Base-by-base conservation (phyloP, 148 eudicot genomes). In the Dysphania ambrosioides region DNA sequence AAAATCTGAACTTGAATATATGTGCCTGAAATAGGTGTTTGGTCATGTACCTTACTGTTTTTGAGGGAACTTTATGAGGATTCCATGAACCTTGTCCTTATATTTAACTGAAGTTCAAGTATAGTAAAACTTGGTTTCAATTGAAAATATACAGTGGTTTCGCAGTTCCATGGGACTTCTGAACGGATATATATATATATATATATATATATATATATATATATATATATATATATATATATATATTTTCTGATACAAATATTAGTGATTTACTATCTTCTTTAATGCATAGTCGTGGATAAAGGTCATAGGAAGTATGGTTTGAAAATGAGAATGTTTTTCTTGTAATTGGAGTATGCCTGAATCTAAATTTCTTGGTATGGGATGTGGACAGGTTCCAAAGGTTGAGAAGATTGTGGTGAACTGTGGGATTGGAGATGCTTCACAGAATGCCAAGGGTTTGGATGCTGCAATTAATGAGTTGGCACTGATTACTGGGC, bases 351-450 rank as follows among this genome's bases (percentile, higher is more conserved):
- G 23, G 40, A 16, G 29, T 2, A 30, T 19, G 49, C 47, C 57
- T 64, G 24, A 56, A 38, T 34, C 38, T 10, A 23, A 19, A n/a
- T 60, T 24, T 40, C 26, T 44, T 72, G 74, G 63, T 72, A n/a
- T 71, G 65, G 29, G 5, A 62, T 75, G 29, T 77, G 77, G 9
- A 67, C 81, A 95, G 99, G 90, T 95, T 72, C 99, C 99, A 8
- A 95, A 95, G 77, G 57, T 95, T 80, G 87, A 87, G 31, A 95
- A 95, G 82, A 83, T 95, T 57, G 97, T 92, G 26, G 93, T 95
- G 81, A 95, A 94, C 66, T 94, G 96, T 78, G 98, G 97, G 44
- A 94, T 94, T 72, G 98, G 97, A 29, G 96, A 91, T 68, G 98
- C 98, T 73, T 92, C 93, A 21, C 99, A 95, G 79, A 95, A 95